Base-by-base conservation (phyloP, 306 rosid species). In the Vigna radiata region DNA sequence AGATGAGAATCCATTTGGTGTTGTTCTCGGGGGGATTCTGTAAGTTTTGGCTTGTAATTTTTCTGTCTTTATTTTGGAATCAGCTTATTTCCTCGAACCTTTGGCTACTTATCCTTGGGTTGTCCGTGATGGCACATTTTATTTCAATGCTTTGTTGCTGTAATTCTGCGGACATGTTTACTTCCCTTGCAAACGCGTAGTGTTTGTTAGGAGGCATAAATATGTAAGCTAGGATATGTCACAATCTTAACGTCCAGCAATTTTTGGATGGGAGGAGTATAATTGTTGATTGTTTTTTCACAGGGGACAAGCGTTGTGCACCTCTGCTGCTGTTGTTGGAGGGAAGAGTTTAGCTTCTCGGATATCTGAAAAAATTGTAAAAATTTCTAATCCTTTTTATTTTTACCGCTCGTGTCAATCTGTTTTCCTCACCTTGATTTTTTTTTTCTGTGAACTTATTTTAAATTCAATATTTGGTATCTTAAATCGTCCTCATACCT, bases 281-380 rank as follows among this genome's bases (percentile, higher is more conserved):
- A 52, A 76, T 50, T 48, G 41, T 61, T 66, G 39, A 43, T 60
- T 77, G 27, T 70, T 50, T 69, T 41, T 36, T 79, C 67, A 23
- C 85, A 94, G 97, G 77, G 98, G 94, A 33, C 97, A 94, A 56
- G 92, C 98, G 7, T 79, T 94, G 78, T 94, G 98, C 84, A 94
- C 98, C 49, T 33, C 86, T 70, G 98, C 97, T 75, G 94, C 97
- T 68, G 97, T 91, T 68, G 25, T 94, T 71, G 97, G 97, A 59
- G 98, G 98, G 72, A 91, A 91, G 90, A 90, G 93, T 86, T 86
- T 94, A 90, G 98, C 98, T 48, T 91, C 98, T 65, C 97, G 85
- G 76, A 94, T 94, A 75, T 94, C 98, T 63, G 98, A 94, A 75
- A 91, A 89, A 90, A 76, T 91, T 41, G 97, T 94, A 91, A 84